Evolutionary conservation across 2,329 filamentous ascomycete genomes (phyloP).

Genomic region (Trichoderma sp.): DNA sequence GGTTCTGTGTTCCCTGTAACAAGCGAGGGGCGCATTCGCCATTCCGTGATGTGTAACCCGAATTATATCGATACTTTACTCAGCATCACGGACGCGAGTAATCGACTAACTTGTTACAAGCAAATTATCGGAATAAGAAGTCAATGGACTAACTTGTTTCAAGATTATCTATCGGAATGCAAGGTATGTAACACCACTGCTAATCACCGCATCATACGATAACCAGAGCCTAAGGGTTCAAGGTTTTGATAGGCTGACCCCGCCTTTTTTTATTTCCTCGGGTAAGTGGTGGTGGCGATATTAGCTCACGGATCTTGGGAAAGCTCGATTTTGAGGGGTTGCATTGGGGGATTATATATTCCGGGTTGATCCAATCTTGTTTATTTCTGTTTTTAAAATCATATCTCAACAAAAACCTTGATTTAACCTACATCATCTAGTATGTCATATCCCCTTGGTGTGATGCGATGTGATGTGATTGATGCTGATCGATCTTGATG

Average conservation of each 20-base stretch:
- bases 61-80: not conserved
- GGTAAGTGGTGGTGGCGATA: not conserved
- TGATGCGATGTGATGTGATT: too few species aligned
- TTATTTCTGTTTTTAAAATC: not conserved
- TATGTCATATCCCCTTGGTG: too few species aligned
- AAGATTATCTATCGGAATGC: not conserved
- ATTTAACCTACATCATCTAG: too few species aligned
- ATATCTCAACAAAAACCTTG: too few species aligned
- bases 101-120: not conserved
- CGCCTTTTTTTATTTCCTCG: not conserved
- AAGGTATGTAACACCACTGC: not conserved
- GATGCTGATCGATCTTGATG: too few species aligned
- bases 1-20: too few species aligned
- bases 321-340: not conserved
- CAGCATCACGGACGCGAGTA: not conserved
- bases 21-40: too few species aligned
- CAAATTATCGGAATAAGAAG: too few species aligned
- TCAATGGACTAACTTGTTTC: not conserved
- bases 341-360: not conserved
- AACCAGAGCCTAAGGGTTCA: not conserved
- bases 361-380: not conserved
- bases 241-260: not conserved
- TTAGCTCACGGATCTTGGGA: not conserved
- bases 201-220: constrained; percentile 10
- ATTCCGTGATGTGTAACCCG: not conserved